phyloP scores from a whole-genome alignment of 768 basidiomycete genomes.

The Tulasnella sp. region DNA sequence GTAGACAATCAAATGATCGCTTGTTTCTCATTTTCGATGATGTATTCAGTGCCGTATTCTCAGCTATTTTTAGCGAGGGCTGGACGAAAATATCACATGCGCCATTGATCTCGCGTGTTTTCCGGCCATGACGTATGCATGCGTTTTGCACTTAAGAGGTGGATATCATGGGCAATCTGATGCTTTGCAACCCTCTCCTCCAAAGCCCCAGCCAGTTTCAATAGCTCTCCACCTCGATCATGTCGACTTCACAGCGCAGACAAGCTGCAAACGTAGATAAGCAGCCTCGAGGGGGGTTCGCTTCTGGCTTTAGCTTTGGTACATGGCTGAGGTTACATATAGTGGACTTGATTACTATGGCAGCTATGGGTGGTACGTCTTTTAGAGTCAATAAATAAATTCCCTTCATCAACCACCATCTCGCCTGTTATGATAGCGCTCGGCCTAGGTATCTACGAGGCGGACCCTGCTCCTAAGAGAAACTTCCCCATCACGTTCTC shows the following conservation, averaged over 20 bases:
- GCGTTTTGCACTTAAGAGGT: not conserved
- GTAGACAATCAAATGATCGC: too few relatives aligned
- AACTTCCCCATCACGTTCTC: slow-evolving; percentile 35
- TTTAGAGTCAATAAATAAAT: not conserved
- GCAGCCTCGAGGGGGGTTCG: not conserved
- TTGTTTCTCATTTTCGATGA: too few relatives aligned
- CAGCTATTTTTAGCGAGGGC: too few relatives aligned
- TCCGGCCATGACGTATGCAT: not conserved
- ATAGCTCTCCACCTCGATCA: not conserved
- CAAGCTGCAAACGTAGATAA: not conserved
- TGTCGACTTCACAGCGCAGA: slow-evolving; percentile 9
- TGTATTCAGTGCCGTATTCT: too few relatives aligned
- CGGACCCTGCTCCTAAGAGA: slow-evolving; percentile 34
- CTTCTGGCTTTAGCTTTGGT: slow-evolving; percentile 25
- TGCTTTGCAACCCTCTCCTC: too few relatives aligned
- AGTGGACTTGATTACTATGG: slow-evolving; percentile 43
- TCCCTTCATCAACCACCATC: not conserved
- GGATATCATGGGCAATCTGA: too few relatives aligned
- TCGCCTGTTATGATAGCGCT: slow-evolving; percentile 18
- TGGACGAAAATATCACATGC: too few relatives aligned
- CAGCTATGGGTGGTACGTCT: slow-evolving; percentile 35
- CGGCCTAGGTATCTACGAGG: slow-evolving; percentile 38
- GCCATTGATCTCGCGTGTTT: too few relatives aligned
- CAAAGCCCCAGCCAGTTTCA: too few relatives aligned
- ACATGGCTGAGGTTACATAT: slow-evolving; percentile 37